Conservation (phyloP, 2,329 filamentous ascomycete species). For the Paecilomyces dactylethromorphus region DNA sequence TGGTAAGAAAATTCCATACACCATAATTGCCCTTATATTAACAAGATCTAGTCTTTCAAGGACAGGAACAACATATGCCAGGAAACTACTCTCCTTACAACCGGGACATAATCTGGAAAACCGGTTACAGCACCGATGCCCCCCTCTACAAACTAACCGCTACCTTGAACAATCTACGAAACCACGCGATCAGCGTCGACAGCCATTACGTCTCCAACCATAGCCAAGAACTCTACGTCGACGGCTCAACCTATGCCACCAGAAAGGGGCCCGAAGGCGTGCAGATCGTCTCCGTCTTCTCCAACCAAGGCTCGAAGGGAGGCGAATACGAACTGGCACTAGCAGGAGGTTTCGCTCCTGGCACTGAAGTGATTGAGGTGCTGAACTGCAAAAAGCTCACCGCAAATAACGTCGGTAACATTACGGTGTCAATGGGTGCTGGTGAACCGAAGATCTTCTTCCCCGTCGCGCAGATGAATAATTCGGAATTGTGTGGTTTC, state of each 20-base stretch:
- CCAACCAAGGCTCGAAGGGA: slow-evolving; percentile 31
- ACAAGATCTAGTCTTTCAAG: slow-evolving; percentile 48
- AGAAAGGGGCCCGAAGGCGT: slow-evolving; percentile 38
- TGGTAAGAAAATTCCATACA: neutral
- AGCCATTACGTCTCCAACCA: slow-evolving; percentile 31
- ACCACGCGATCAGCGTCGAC: slow-evolving; percentile 30
- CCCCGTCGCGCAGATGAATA: slow-evolving; percentile 18
- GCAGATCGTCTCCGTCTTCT: slow-evolving; percentile 39
- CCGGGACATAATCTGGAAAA: slow-evolving; percentile 52
- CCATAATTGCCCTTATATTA: neutral
- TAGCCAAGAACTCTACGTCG: slow-evolving; percentile 35
- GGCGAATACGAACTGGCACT: slow-evolving; percentile 24
- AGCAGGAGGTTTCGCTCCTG: slow-evolving; percentile 17
- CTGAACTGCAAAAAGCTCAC: slow-evolving; percentile 20
- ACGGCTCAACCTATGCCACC: slow-evolving; percentile 35
- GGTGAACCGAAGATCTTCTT: slow-evolving; percentile 26
- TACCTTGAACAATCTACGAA: slow-evolving; percentile 38
- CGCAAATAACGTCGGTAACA: slow-evolving; percentile 16
- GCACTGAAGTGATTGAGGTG: slow-evolving; percentile 19
- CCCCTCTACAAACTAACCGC: slow-evolving; percentile 33
- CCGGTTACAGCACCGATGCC: slow-evolving; percentile 35
- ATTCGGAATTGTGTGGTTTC: slow-evolving; percentile 25
- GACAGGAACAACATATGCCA: slow-evolving; percentile 55
- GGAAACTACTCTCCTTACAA: slow-evolving; percentile 41
- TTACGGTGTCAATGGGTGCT: slow-evolving; percentile 20